These are phyloP conservation scores for Colletotrichum sp. DNA, from an alignment of 2,329 filamentous ascomycete genomes.

Conservation along the genomic window DNA sequence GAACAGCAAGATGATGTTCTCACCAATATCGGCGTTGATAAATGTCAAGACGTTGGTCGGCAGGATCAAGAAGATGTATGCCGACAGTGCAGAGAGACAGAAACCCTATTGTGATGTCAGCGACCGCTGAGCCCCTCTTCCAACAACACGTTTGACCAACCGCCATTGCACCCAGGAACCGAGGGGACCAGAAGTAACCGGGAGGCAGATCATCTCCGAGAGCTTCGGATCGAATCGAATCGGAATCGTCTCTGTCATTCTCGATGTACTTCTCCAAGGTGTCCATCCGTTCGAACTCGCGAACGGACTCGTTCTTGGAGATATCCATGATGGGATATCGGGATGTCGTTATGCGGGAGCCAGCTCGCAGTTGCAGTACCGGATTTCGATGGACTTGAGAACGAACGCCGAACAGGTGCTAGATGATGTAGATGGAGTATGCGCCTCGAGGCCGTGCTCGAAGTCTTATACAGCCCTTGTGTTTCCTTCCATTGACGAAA, in stretches of 20 bases:
- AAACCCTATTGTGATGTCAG: slow-evolving; percentile 33
- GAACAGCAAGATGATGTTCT: not conserved
- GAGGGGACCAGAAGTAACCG: slow-evolving; percentile 39
- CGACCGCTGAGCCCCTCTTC: not conserved
- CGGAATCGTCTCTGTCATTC: slow-evolving; percentile 27
- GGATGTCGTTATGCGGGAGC: not conserved
- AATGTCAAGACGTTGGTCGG: slow-evolving; percentile 35
- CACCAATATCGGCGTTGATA: slow-evolving; percentile 40
- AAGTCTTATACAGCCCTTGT: not conserved
- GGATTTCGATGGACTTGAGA: not conserved
- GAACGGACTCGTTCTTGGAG: slow-evolving; percentile 23
- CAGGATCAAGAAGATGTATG: slow-evolving; percentile 41
- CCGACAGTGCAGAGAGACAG: slow-evolving; percentile 40
- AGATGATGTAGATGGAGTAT: not conserved
- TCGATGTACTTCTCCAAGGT: slow-evolving; percentile 15
- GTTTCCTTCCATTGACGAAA: not conserved
- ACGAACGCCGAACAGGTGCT: not conserved
- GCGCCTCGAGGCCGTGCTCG: not conserved
- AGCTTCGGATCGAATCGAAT: slow-evolving; percentile 38
- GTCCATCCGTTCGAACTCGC: slow-evolving; percentile 1
- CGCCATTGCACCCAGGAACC: slow-evolving; percentile 35
- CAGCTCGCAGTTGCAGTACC: not conserved
- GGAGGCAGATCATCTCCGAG: slow-evolving; percentile 38
- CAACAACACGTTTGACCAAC: slow-evolving; percentile 24
- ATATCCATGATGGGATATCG: slow-evolving; percentile 18